Base-by-base conservation (phyloP, 805 yeast species). In the Saturnispora silvae region DNA sequence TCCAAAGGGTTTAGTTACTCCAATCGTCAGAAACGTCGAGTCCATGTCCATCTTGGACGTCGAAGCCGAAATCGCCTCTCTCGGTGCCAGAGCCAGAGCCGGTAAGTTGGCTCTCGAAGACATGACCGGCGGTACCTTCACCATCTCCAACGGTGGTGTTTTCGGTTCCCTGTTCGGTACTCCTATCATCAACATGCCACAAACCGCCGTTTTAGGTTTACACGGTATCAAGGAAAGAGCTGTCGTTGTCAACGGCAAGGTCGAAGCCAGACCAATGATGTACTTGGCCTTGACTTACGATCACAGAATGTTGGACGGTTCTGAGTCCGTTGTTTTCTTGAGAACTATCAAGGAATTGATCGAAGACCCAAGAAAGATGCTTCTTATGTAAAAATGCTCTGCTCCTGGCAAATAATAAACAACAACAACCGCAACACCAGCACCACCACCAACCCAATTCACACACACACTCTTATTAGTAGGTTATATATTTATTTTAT, bases 81-180 rank as follows among this genome's bases (percentile, higher is more conserved):
- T 92, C 54, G 92, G 96, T 64, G 68, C 67, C 57, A 89, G 85
- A 68, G 98, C 98, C 45, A 83, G 97, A 64, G 97, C 89, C 60
- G 92, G 92, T 56, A 87, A 92, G 68, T 74, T 92, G 57, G 84
- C 96, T 39, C 66, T 92, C 48, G 98, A 92, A 70, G 98, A 92
- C 64, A 89, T 92, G 97, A 75, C 96, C 44, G 98, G 98, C 62
- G 98, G 98, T 63, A 87, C 97, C 43, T 87, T 92, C 72, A 92
- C 98, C 56, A 92, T 92, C 54, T 92, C 97, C 39, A 92, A 92
- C 68, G 98, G 98, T 61, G 98, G 98, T 64, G 96, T 92, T 41
- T 92, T 92, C 56, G 98, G 98, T 47, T 92, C 97, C 19, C 70
- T 92, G 49, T 85, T 81, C 63, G 98, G 98, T 61, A 92, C 98